Evolutionary conservation across 2,329 filamentous ascomycete genomes (phyloP).

Genomic region (Lachnellula cervina): DNA sequence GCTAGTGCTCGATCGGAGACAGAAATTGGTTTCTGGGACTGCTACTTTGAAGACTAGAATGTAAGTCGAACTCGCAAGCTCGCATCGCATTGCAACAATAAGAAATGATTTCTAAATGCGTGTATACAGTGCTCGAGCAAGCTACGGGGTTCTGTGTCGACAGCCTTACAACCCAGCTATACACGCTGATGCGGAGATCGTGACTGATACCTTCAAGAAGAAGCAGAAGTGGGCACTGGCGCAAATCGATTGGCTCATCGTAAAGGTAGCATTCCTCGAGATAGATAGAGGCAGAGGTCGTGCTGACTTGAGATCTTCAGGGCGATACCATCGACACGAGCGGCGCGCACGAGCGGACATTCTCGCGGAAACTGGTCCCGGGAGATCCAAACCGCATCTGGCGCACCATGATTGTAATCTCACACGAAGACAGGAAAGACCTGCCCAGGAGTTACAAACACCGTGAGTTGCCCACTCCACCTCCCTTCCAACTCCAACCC

Average conservation of each 20-base stretch:
- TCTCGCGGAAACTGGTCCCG: constrained; percentile 32
- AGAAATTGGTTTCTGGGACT: constrained; percentile 38
- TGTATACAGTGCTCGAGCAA: constrained; percentile 33
- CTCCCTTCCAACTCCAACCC: background rate
- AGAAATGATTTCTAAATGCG: background rate
- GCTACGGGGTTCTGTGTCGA: constrained; percentile 39
- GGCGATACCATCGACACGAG: constrained; percentile 38
- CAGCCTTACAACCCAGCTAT: constrained; percentile 34
- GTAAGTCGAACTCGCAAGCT: background rate
- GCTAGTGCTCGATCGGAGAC: constrained; percentile 46
- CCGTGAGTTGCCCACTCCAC: constrained; percentile 24
- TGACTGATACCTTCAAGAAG: constrained; percentile 33
- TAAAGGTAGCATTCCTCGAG: constrained; percentile 28
- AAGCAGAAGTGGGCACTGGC: constrained; percentile 35
- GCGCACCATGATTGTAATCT: constrained; percentile 38
- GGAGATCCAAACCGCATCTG: constrained; percentile 34
- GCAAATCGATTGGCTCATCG: constrained; percentile 41
- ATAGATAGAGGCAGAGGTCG: background rate
- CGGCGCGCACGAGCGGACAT: constrained; percentile 15
- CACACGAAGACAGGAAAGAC: constrained; percentile 34
- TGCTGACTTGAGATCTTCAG: constrained; percentile 20
- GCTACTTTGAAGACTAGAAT: constrained; percentile 41
- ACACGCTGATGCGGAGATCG: constrained; percentile 36
- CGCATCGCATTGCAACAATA: background rate
- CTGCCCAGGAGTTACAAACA: constrained; percentile 37